Base-by-base conservation (phyloP, 225 moss, liverwort and hornwort genomes). In the Bryoerythrophyllum caledonicum region DNA sequence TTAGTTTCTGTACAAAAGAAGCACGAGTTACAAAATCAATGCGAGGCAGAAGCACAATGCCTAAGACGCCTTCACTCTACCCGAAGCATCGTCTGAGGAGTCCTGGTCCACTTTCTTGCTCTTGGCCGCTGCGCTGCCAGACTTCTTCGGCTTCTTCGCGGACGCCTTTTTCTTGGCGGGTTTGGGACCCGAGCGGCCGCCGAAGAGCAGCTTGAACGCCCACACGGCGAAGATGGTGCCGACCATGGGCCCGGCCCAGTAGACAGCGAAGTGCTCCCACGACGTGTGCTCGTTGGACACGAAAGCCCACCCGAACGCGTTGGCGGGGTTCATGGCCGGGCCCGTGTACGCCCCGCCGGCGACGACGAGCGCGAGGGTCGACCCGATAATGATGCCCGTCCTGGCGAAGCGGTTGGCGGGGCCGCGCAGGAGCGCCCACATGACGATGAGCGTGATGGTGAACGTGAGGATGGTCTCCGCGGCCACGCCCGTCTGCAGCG, bases 251-350 rank as follows among this genome's bases (percentile, higher is more conserved):
- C 81, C 80, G 12, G 85, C 80, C 94, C 94, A 94, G 52, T 94
- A 94, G 6, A 94, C 92, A 4, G 87, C 81, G 32, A 92, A 76
- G 52, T 94, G 94, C 78, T 92, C 92, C 63, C 76, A 79, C 8
- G 92, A 81, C 1, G 80, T 66, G 32, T 87, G 87, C 21, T 82
- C 56, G 52, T 79, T 77, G 28, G 79, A 73, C 44, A 89, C 82
- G 46, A 81, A 92, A 1, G 90, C 94, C 94, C 94, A 94, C 37
- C 84, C 94, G 56, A 94, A 94, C 2, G 94, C 94, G 48, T 94
- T 92, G 19, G 94, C 85, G 30, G 94, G 94, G 60, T 92, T 94
- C 92, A 94, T 87, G 19, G 90, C 90, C 0, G 94, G 92, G 30
- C 94, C 94, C 0, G 94, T 94, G 51, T 84, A 90, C 9, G 72